Conservation (phyloP, 306 rosid genomes). For the Cucurbita argyrosperma region DNA sequence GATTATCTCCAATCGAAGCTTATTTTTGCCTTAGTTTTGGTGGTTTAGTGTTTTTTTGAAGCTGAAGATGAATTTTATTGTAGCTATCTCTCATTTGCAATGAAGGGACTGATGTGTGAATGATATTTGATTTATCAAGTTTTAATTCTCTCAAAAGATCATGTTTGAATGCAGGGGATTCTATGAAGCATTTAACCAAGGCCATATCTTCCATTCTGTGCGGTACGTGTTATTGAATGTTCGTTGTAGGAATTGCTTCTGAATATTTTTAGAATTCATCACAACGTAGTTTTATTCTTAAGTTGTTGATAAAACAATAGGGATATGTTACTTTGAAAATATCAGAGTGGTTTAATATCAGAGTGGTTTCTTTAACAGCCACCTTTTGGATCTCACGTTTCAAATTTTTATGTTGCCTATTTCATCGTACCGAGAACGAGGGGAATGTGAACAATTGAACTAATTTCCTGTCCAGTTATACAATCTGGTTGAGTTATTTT, state of each 20-base stretch:
- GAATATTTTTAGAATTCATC: neutral
- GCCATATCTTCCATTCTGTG: slow-evolving; percentile 27
- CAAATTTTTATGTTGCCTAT: neutral
- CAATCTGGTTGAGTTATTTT: neutral
- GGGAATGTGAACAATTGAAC: neutral
- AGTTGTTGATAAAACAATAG: neutral
- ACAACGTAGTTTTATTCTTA: neutral
- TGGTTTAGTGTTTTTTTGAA: neutral
- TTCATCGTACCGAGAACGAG: neutral
- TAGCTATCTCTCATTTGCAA: neutral
- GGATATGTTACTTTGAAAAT: neutral
- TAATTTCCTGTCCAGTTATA: neutral
- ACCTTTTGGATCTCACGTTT: neutral
- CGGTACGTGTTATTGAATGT: slow-evolving; percentile 36
- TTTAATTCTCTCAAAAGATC: neutral
- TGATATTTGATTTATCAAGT: neutral
- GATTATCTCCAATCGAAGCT: neutral
- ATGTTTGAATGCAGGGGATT: slow-evolving; percentile 40
- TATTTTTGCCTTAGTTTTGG: neutral
- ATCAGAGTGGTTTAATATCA: neutral
- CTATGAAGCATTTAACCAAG: slow-evolving; percentile 7
- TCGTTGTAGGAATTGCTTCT: slow-evolving; percentile 1
- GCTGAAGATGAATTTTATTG: neutral
- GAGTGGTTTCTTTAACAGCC: neutral
- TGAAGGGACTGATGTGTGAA: neutral